A percentile compares a stretch with the other conserved stretches of the same genome.
Conservation (phyloP, 1,139 yeast species). For the Sugiyamaella novakii region DNA sequence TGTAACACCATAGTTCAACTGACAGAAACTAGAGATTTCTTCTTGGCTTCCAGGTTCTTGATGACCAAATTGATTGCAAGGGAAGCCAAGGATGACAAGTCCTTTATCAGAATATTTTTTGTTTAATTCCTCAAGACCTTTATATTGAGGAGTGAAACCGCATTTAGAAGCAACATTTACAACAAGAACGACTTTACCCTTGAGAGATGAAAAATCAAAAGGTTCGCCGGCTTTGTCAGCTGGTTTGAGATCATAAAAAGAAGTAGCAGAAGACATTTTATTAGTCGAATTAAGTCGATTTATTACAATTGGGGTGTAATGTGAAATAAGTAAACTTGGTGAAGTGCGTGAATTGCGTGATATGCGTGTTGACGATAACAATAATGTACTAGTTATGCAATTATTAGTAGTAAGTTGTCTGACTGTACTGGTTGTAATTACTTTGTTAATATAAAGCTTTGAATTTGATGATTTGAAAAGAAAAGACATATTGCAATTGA, state of each 20-base stretch:
- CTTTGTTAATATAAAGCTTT: no score
- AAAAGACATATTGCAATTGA: no score
- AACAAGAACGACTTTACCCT: constrained; percentile 87
- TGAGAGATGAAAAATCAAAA: constrained; percentile 65
- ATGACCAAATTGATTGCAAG: constrained; percentile 85
- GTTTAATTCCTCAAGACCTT: constrained; percentile 80
- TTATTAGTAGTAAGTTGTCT: neutral
- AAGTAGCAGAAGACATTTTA: constrained; percentile 34
- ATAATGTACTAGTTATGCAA: constrained; percentile 10
- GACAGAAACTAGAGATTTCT: constrained; percentile 66
- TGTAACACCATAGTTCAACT: constrained; percentile 71
- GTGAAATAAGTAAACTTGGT: no score
- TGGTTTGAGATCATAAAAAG: constrained; percentile 61
- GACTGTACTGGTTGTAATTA: no score
- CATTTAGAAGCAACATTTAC: constrained; percentile 92
- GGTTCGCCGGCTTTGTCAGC: constrained; percentile 60
- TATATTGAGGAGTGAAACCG: constrained; percentile 62
- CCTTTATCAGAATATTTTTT: constrained; percentile 76
- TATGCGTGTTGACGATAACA: constrained; percentile 7
- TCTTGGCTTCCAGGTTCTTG: constrained; percentile 82
- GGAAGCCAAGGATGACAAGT: constrained; percentile 84
- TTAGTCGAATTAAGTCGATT: neutral
- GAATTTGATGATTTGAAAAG: no score
- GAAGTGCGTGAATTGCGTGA: neutral
- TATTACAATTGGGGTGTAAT: neutral